Evolutionary conservation across 2,329 filamentous ascomycete genomes (phyloP), one percentile per base, ranked within the genome.

Genomic region (Pestalotiopsis sp.): DNA sequence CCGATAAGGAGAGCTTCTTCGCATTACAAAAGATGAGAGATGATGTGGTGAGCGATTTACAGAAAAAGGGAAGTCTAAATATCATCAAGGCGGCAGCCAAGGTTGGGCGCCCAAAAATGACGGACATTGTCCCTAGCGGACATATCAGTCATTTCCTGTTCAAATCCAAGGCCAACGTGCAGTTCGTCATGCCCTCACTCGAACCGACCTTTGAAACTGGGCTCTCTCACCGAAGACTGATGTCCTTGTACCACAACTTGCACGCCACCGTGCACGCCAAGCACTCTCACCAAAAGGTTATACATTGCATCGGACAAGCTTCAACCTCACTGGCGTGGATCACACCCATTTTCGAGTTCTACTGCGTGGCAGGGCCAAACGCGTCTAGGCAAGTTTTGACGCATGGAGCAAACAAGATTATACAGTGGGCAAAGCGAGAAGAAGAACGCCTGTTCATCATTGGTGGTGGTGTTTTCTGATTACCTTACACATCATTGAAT

Each of bases 401-500:
- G 11, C 92, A 95, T 78, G 94, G 92, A 12, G 95, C 95, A 41
- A 97, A 96, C 78, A 91, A 92, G 81, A 90, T 99, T 64, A 91
- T 97, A 5, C 93, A 96, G 77, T 99, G 95, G 95, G 92, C 95
- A 1, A 91, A 93, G 77, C 87, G 91, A 72, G 96, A 99, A 81
- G 95, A 98, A 80, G 95, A 98, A 81, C 86, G 96, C 68, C 84
- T 98, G 5, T 99, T 99, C 77, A 97, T 99, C 69, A 96, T 99
- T 77, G 96, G 96, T 1, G 97, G 96, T n/a, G 96, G 95, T 58
- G 95, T 98, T 74, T 92, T 92, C 75, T 91, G 69, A 80, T 67
- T 36, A 36, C 11, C 31, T 39, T 13, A n/a, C 9, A 39, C 17
- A 39, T 14, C 17, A 9, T 36, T 36, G 31, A 36, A 36, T 36